These are phyloP conservation scores for Sugiyamaella sp. DNA, from an alignment of 1,139 yeast genomes.

Conservation along the genomic window DNA sequence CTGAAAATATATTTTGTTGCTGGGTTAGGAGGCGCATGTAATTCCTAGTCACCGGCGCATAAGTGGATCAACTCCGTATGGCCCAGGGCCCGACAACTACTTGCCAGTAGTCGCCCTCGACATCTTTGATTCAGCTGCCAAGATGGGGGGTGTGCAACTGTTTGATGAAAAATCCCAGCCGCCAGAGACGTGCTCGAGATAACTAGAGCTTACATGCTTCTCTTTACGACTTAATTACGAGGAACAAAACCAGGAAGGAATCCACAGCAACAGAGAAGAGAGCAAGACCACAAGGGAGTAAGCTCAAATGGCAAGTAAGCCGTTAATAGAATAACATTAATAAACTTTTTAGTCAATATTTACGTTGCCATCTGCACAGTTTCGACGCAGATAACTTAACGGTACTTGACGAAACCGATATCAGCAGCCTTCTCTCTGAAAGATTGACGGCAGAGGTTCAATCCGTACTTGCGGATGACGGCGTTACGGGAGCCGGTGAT, in stretches of 20 bases:
- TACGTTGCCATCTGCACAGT: not conserved
- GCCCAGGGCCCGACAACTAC: no score
- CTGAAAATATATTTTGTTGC: constrained; percentile 7
- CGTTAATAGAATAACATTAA: constrained; percentile 19
- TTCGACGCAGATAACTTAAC: constrained; percentile 55
- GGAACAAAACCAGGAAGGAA: no score
- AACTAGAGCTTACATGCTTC: no score
- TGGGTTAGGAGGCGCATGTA: constrained; percentile 10
- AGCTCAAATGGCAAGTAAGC: no score
- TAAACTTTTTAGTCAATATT: constrained; percentile 12
- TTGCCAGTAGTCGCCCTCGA: no score
- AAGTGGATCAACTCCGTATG: no score
- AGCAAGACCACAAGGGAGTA: not conserved
- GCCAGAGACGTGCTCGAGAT: no score
- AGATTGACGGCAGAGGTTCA: constrained; percentile 99
- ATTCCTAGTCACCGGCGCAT: constrained; percentile 6
- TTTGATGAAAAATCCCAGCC: no score
- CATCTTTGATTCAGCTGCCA: no score
- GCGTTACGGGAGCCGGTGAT: constrained; percentile 99
- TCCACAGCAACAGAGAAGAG: no score
- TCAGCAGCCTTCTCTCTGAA: constrained; percentile 99
- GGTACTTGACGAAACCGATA: constrained; percentile 99
- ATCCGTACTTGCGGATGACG: constrained; percentile 99
- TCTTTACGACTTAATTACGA: no score
- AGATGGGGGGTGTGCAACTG: no score